These are phyloP conservation scores for Phytophthora litchii DNA, from an alignment of 352 stramenopile species.

Conservation along the genomic window DNA sequence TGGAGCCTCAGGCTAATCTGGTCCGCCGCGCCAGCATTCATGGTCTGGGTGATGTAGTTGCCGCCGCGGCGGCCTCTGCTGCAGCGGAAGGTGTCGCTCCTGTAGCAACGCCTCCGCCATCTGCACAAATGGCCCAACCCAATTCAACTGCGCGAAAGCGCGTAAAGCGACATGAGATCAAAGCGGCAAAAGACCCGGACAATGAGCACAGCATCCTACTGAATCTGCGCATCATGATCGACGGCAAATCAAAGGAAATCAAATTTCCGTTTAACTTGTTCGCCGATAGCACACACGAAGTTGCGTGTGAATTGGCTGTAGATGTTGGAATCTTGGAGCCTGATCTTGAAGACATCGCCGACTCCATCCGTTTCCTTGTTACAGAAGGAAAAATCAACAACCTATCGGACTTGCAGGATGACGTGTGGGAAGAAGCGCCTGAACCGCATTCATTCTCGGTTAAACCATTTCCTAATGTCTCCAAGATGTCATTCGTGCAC, in stretches of 20 bases:
- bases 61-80: conserved; percentile 19
- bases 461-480: conserved; percentile 81
- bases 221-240: conserved; percentile 90
- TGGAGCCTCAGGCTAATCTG: conserved; percentile 28
- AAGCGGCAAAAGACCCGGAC: conserved; percentile 78
- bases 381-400: conserved; percentile 90
- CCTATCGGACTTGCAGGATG: conserved; percentile 70
- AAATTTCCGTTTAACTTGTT: conserved; percentile 97
- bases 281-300: conserved; percentile 92
- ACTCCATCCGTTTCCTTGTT: conserved; percentile 91
- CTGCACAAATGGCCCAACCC: conserved; percentile 7
- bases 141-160: conserved; percentile 47
- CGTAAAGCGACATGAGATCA: conserved; percentile 83
- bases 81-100: conserved; percentile 12
- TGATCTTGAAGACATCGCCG: conserved; percentile 93
- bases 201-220: conserved; percentile 87
- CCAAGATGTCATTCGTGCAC: conserved; percentile 78
- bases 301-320: conserved; percentile 94
- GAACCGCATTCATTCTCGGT: conserved; percentile 83
- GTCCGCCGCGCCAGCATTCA: conserved; percentile 45
- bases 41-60: conserved; percentile 17
- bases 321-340: conserved; percentile 93
- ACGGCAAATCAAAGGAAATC: conserved; percentile 95
- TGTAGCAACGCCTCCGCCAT: conserved; percentile 11
- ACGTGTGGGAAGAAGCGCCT: conserved; percentile 88